Base-by-base conservation (phyloP, 768 basidiomycete species). In the Lentinula raphanica region DNA sequence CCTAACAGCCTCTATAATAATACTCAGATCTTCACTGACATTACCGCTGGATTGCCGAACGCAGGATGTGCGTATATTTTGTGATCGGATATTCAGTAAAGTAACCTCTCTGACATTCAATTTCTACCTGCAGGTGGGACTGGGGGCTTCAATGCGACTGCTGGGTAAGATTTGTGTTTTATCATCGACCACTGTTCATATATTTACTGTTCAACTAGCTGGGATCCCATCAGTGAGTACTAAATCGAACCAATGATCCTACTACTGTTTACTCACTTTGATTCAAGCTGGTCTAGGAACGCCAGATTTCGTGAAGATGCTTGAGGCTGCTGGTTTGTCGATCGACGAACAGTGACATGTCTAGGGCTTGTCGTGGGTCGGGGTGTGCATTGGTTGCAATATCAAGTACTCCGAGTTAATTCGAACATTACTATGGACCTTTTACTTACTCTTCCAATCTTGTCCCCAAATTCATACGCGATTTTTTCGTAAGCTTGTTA, bases 21-120 rank as follows among this genome's bases (percentile, higher is more conserved):
- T 32, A 29, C 59, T 3, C 45, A 55, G 12, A 55, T 59, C 7
- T 59, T 59, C 51, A 54, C 39, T 7, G 59, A 59, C 48, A 49
- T 59, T 27, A 59, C 59, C 7, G 54, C 9, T 25, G 59, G 59
- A 5, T 39, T 53, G 17, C 42, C 42, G 9, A 59, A 59, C 31
- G 49, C 58, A 23, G 51, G 53, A 38, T 48, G 51, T 54, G 36
- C 2, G 45, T 49, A 4, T n/a, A n/a, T n/a, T n/a, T 29, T 15
- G 12, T 39, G n/a, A 31, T 4, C 3, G 17, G 7, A 23, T 17
- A 15, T 4, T 15, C 46, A 5, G 32, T 44, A 4, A 9, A 3
- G 42, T 21, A 25, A 19, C 21, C 21, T 6, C 31, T 21, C 31
- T 53, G 21, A 53, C 31, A 54, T 8, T 54, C 11, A n/a, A n/a